These are phyloP conservation scores for Blastobotrys serpentis DNA, from an alignment of 1,139 yeast species.

Conservation along the genomic window DNA sequence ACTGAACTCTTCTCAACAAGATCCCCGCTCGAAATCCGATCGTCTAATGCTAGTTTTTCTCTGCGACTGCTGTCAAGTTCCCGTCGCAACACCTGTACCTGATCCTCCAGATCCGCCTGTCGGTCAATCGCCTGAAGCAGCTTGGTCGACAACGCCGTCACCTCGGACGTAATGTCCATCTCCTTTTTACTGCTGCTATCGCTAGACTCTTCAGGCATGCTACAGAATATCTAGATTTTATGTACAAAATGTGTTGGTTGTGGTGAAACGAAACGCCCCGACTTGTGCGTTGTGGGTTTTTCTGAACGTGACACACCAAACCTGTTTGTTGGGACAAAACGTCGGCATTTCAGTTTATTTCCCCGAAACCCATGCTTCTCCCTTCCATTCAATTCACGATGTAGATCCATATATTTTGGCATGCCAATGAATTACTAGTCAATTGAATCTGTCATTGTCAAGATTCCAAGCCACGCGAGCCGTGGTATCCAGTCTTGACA, in stretches of 20 bases:
- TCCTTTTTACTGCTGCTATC: not conserved
- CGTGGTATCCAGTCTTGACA: no score
- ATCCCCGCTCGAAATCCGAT: constrained; percentile 27
- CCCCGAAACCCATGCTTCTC: no score
- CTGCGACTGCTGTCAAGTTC: constrained; percentile 33
- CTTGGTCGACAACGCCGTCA: constrained; percentile 38
- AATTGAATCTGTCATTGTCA: no score
- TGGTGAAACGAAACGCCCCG: not conserved
- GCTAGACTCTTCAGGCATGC: not conserved
- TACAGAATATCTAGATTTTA: no score
- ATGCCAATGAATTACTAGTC: no score
- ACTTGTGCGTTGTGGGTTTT: constrained; percentile 1
- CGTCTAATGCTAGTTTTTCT: constrained; percentile 30
- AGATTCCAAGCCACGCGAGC: no score
- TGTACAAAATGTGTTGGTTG: no score
- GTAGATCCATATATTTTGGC: no score
- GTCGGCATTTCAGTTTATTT: no score
- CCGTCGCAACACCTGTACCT: constrained; percentile 30
- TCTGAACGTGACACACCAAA: not conserved
- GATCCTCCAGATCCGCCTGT: constrained; percentile 41
- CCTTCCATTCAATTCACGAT: no score
- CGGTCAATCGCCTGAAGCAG: constrained; percentile 39
- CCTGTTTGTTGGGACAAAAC: no score
- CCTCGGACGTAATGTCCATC: constrained; percentile 25
- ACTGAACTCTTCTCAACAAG: constrained; percentile 29